Conservation (phyloP, 2,329 filamentous ascomycete genomes). For the Xylariaceae sp. region DNA sequence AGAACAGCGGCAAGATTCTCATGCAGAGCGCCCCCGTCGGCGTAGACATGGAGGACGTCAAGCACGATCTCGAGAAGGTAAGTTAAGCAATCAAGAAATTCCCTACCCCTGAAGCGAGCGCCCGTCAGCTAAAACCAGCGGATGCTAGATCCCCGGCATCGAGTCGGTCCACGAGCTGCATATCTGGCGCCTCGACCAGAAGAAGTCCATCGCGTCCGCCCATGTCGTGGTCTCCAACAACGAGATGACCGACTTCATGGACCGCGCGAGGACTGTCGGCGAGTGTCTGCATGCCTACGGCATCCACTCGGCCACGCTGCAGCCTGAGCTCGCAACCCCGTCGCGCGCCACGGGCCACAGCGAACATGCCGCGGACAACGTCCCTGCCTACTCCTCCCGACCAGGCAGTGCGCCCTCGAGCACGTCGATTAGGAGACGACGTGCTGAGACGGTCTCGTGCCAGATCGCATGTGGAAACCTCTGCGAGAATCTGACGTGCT, state of each 20-base stretch:
- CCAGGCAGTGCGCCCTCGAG: constrained; percentile 4
- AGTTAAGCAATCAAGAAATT: background rate
- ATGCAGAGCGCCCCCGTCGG: constrained; percentile 67
- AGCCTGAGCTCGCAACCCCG: constrained; percentile 57
- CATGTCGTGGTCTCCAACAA: constrained; percentile 66
- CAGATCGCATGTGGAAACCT: constrained; percentile 38
- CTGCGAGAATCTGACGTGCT: constrained; percentile 36
- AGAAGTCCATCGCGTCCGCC: constrained; percentile 69
- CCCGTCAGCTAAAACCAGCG: background rate
- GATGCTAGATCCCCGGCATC: constrained; percentile 64
- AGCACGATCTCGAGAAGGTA: constrained; percentile 69
- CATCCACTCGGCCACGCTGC: constrained; percentile 71
- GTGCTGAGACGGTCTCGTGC: constrained; percentile 28
- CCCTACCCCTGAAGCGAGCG: background rate
- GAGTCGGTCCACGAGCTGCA: constrained; percentile 72
- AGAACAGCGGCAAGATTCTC: constrained; percentile 65
- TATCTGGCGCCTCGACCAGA: constrained; percentile 73
- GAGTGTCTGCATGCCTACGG: constrained; percentile 75
- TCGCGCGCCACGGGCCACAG: constrained; percentile 5
- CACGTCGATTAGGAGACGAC: constrained; percentile 36
- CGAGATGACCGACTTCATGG: constrained; percentile 60
- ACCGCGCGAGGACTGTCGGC: constrained; percentile 62
- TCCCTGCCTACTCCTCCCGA: background rate
- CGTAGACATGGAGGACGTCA: constrained; percentile 63
- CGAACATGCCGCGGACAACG: background rate